phyloP scores from a whole-genome alignment of 169 alveolate species.

The Plasmodium blacklocki region DNA sequence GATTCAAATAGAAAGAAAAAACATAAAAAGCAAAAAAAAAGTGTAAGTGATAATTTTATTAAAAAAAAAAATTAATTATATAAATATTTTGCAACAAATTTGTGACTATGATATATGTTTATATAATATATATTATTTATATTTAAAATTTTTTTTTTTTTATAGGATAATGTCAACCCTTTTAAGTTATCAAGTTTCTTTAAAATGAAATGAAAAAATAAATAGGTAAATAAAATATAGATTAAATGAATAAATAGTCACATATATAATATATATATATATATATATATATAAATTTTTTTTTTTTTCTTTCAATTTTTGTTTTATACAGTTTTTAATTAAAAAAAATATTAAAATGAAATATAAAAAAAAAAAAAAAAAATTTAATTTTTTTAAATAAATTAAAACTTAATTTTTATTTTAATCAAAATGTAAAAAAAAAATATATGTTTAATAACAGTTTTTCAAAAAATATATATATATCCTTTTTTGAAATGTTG shows the following conservation, averaged over 20 bases:
- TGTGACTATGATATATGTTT: background rate
- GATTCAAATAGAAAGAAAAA: slow-evolving; percentile 20
- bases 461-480: background rate
- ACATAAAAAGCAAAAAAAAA: slow-evolving; percentile 48
- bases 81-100: too few relatives aligned
- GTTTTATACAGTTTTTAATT: slow-evolving; percentile 28
- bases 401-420: slow-evolving; percentile 2
- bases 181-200: slow-evolving; percentile 66
- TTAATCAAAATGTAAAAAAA: slow-evolving; percentile 9
- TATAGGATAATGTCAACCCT: slow-evolving; percentile 63
- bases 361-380: background rate
- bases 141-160: slow-evolving; percentile 2
- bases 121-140: background rate
- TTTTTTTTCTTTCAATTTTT: background rate
- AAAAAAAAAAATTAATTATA: too few relatives aligned
- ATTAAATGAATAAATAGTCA: too few relatives aligned
- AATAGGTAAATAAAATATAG: background rate
- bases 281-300: too few relatives aligned
- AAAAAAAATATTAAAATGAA: slow-evolving; percentile 14
- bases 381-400: slow-evolving; percentile 10
- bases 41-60: slow-evolving; percentile 21
- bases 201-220: slow-evolving; percentile 58
- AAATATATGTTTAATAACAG: slow-evolving; percentile 2
- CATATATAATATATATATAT: background rate
- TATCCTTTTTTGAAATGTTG: background rate